A percentile compares a stretch with the other conserved stretches of the same genome.
phyloP scores from a whole-genome alignment of 1,284 basidiomycete genomes.

The Agroathelia rolfsii region DNA sequence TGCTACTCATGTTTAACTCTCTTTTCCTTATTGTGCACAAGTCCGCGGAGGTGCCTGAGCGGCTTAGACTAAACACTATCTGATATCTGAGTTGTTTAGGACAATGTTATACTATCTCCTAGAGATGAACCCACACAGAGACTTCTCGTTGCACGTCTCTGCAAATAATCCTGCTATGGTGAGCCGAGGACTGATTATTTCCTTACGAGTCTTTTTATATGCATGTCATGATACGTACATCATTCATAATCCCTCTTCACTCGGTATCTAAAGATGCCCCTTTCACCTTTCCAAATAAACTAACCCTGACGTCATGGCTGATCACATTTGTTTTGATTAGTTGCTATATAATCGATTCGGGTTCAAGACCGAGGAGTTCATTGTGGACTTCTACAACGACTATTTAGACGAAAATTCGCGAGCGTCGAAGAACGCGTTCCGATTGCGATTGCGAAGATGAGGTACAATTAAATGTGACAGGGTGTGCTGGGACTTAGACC shows the following conservation, averaged over 20 bases:
- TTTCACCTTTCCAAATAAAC: constrained; percentile 8
- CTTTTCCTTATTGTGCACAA: too few relatives aligned
- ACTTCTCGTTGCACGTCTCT: constrained; percentile 73
- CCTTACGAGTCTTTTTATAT: neutral
- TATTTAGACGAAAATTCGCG: constrained; percentile 60
- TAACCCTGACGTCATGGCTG: neutral
- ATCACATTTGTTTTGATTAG: constrained; percentile 23
- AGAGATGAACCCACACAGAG: constrained; percentile 54
- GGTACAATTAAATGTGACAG: too few relatives aligned
- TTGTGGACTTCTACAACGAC: constrained; percentile 68
- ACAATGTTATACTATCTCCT: constrained; percentile 71
- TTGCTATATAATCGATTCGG: constrained; percentile 74
- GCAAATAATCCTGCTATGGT: constrained; percentile 74
- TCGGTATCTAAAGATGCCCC: neutral
- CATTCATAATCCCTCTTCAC: neutral
- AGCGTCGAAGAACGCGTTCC: constrained; percentile 68
- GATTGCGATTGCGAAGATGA: constrained; percentile 51
- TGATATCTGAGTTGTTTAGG: constrained; percentile 25
- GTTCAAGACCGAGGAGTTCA: constrained; percentile 76
- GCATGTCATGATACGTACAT: neutral
- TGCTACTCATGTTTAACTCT: too few relatives aligned
- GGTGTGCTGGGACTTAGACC: too few relatives aligned
- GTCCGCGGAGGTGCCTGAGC: too few relatives aligned
- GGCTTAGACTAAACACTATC: constrained; percentile 2
- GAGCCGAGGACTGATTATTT: constrained; percentile 8